These are phyloP conservation scores for Stachybotrys echinatus DNA, from an alignment of 2,329 filamentous ascomycete species.

Conservation along the genomic window DNA sequence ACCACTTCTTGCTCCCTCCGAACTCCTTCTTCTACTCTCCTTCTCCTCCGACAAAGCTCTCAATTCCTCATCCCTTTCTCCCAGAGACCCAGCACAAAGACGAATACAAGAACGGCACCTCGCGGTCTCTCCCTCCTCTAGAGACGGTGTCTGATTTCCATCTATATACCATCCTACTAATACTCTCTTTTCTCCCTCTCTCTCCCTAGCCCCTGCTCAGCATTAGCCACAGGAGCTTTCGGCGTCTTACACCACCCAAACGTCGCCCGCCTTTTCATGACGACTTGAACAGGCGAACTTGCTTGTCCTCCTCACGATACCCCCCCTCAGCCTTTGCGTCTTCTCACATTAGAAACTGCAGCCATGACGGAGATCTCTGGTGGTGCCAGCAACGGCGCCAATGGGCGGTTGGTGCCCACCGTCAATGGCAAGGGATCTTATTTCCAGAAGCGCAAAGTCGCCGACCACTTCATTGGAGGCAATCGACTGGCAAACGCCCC, in stretches of 20 bases:
- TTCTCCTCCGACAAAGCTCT: background rate
- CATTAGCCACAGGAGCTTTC: background rate
- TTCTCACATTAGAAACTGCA: slow-evolving; percentile 19
- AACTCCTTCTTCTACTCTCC: background rate
- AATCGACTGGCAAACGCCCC: slow-evolving; percentile 79
- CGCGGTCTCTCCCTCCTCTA: background rate
- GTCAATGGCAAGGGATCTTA: slow-evolving; percentile 60
- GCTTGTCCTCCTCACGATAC: background rate
- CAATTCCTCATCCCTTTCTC: background rate
- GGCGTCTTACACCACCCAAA: slow-evolving; percentile 1
- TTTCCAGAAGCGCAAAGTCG: slow-evolving; percentile 74
- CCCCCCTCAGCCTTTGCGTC: background rate
- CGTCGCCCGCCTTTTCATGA: slow-evolving; percentile 18
- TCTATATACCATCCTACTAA: background rate
- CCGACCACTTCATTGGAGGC: slow-evolving; percentile 94
- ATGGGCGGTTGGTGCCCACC: slow-evolving; percentile 45
- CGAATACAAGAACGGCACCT: background rate
- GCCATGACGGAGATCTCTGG: slow-evolving; percentile 45
- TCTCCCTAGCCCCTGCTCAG: slow-evolving; percentile 3
- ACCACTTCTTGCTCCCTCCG: background rate
- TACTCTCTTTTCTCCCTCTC: slow-evolving; percentile 7
- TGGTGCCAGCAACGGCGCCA: slow-evolving; percentile 33
- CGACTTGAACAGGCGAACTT: slow-evolving; percentile 14
- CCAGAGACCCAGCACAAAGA: background rate
- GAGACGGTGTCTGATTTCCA: slow-evolving; percentile 1